Percentiles rank a stretch among this genome's conserved stretches.
Evolutionary conservation across 164 flowering plant genomes (phyloP).

Genomic region (Tetrastigma voinierianum): DNA sequence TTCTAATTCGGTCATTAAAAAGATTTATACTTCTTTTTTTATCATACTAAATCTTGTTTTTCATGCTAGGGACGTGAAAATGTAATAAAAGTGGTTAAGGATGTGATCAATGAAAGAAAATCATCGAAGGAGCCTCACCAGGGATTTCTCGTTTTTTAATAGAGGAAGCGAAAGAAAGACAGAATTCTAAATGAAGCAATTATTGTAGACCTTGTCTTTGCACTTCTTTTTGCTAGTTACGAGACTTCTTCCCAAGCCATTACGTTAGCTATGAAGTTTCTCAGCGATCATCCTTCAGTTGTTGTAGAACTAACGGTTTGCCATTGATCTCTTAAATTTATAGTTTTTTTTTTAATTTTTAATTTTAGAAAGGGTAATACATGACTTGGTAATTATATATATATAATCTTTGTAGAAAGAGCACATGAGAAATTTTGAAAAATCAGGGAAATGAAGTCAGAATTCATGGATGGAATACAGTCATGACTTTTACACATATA

Average conservation of each 20-base stretch:
- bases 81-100: not conserved
- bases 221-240: not conserved
- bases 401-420: not conserved
- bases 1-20: no score
- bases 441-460: not conserved
- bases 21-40: no score
- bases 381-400: no score
- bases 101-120: not conserved
- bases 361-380: no score
- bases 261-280: not conserved
- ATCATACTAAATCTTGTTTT: no score
- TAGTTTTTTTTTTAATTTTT: not conserved
- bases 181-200: not conserved
- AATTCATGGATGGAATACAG: conserved; percentile 7
- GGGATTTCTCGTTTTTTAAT: conserved; percentile 1
- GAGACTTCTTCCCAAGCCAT: not conserved
- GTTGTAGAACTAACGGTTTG: conserved; percentile 4
- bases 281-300: not conserved
- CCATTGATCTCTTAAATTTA: no score
- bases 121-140: not conserved
- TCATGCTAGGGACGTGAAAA: not conserved
- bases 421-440: not conserved
- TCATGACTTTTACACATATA: conserved; percentile 5
- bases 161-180: not conserved
- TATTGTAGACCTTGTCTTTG: not conserved